phyloP scores from a whole-genome alignment of 1,284 basidiomycete species.

The Ustilago trichophora region DNA sequence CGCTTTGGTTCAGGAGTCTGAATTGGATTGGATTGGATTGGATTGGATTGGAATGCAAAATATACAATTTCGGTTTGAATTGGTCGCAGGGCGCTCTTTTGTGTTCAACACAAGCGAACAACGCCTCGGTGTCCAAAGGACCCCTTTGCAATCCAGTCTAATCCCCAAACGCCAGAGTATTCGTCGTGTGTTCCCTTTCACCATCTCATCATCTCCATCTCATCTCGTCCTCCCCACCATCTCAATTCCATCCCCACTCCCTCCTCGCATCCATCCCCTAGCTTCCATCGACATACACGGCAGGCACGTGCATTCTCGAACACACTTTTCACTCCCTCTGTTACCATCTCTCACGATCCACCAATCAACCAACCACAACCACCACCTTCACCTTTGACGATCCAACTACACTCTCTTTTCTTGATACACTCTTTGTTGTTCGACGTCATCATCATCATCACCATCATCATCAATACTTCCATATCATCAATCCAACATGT shows the following conservation, averaged over 20 bases:
- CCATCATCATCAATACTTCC: neutral
- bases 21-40: too few relatives aligned
- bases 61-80: too few relatives aligned
- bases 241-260: too few relatives aligned
- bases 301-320: slow-evolving; percentile 17
- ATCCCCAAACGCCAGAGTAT: too few relatives aligned
- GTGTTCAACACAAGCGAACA: too few relatives aligned
- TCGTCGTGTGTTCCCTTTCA: too few relatives aligned
- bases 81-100: too few relatives aligned
- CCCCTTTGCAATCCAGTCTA: too few relatives aligned
- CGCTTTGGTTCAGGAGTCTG: too few relatives aligned
- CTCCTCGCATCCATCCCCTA: neutral
- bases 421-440: neutral
- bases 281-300: slow-evolving; percentile 17
- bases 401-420: neutral
- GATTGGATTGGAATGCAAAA: too few relatives aligned
- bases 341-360: neutral
- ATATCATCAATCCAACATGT: slow-evolving; percentile 17
- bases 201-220: neutral
- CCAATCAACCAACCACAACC: too few relatives aligned
- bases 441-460: slow-evolving; percentile 1
- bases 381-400: neutral
- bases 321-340: neutral
- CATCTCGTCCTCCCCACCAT: slow-evolving; percentile 10
- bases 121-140: too few relatives aligned